These are phyloP conservation scores for Nitzschia inconspicua DNA, from an alignment of 108 stramenopile species.

Conservation along the genomic window DNA sequence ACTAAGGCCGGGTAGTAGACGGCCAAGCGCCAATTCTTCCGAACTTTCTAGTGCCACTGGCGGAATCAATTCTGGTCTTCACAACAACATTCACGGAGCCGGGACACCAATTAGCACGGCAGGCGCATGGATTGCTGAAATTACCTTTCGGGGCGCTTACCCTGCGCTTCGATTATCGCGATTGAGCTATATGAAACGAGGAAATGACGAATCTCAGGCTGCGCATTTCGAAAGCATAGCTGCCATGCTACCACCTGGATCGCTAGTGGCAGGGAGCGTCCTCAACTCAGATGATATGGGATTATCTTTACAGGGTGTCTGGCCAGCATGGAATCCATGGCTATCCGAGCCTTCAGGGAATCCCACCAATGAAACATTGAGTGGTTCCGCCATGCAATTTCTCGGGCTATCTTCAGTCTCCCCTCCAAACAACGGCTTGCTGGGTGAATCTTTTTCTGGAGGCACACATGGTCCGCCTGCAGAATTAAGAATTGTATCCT, in stretches of 20 bases:
- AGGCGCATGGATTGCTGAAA: conserved; percentile 86
- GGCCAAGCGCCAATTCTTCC: conserved; percentile 10
- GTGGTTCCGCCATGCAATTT: conserved; percentile 59
- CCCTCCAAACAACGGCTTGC: conserved; percentile 23
- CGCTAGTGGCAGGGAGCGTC: conserved; percentile 42
- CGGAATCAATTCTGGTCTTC: conserved; percentile 18
- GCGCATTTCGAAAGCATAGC: conserved; percentile 87
- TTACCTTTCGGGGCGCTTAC: conserved; percentile 69
- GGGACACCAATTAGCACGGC: conserved; percentile 44
- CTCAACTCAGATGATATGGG: conserved; percentile 37
- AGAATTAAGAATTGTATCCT: conserved; percentile 63
- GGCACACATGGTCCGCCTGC: conserved; percentile 77
- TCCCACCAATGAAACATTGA: conserved; percentile 28
- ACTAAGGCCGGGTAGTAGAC: conserved; percentile 1
- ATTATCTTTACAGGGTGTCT: conserved; percentile 64
- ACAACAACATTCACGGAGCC: conserved; percentile 8
- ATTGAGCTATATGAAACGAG: conserved; percentile 74
- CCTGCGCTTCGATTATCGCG: conserved; percentile 82
- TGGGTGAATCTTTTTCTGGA: conserved; percentile 47
- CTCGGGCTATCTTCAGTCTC: conserved; percentile 44
- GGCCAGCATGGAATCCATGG: conserved; percentile 86
- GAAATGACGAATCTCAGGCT: conserved; percentile 63
- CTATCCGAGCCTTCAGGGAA: conserved; percentile 21
- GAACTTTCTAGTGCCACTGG: conserved; percentile 2
- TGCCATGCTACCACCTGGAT: conserved; percentile 71